Conservation (phyloP, 208 protist genomes). For the Acanthamoeba sp. region DNA sequence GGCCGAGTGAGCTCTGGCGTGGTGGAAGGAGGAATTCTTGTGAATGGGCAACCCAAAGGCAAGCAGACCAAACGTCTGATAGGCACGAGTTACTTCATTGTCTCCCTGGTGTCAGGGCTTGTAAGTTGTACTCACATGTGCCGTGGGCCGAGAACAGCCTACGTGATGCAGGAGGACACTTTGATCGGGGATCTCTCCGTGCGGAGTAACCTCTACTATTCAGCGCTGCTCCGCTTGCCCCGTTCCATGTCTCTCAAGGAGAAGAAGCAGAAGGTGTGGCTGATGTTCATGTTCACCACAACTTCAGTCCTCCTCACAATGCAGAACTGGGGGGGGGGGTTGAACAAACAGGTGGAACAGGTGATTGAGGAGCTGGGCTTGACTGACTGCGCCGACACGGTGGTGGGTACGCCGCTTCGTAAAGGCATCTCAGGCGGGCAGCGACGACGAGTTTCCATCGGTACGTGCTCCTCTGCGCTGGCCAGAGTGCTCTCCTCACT, state of each 20-base stretch:
- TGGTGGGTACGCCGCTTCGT: constrained; percentile 77
- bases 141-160: constrained; percentile 68
- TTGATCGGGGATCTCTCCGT: constrained; percentile 79
- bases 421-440: constrained; percentile 86
- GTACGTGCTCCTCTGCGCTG: constrained; percentile 7
- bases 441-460: constrained; percentile 82
- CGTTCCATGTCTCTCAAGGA: constrained; percentile 26
- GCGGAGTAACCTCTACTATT: constrained; percentile 77
- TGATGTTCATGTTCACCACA: background rate
- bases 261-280: constrained; percentile 64
- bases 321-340: no score
- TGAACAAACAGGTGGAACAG: constrained; percentile 78
- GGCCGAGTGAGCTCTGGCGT: background rate
- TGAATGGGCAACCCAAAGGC: constrained; percentile 7
- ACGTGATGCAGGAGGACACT: constrained; percentile 83
- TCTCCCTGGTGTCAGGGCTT: background rate
- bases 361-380: constrained; percentile 78
- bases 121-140: background rate
- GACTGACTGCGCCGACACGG: constrained; percentile 29
- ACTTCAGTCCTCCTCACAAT: background rate
- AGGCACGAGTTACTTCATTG: background rate
- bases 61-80: constrained; percentile 35
- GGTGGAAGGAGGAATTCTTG: background rate
- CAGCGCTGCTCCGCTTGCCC: constrained; percentile 74
- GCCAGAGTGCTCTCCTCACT: background rate